phyloP scores from a whole-genome alignment of 768 basidiomycete genomes.

The Tephrocybe sp. region DNA sequence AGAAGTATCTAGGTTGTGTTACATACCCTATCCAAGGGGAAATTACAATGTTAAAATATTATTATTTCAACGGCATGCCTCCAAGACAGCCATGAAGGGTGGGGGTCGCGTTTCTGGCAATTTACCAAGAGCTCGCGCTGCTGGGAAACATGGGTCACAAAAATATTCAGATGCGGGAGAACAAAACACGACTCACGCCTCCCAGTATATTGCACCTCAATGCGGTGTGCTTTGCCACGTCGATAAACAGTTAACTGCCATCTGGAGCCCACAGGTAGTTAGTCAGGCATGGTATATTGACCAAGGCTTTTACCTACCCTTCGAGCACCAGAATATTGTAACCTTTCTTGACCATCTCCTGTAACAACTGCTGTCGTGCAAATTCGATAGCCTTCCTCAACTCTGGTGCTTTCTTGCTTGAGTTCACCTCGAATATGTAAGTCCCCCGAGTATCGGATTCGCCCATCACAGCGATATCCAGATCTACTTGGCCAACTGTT shows the following conservation, averaged over 20 bases:
- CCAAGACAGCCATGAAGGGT: conserved; percentile 68
- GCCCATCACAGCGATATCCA: conserved; percentile 56
- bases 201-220: conserved; percentile 69
- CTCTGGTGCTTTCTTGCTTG: conserved; percentile 40
- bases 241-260: conserved; percentile 69
- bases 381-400: conserved; percentile 55
- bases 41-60: neutral
- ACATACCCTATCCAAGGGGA: neutral
- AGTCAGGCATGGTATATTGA: conserved; percentile 2
- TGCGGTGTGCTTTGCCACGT: conserved; percentile 56
- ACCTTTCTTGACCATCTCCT: conserved; percentile 49
- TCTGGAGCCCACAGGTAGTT: conserved; percentile 29
- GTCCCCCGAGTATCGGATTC: conserved; percentile 54
- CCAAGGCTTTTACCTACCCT: conserved; percentile 41
- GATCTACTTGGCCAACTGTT: conserved; percentile 34
- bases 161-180: conserved; percentile 2
- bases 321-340: conserved; percentile 67
- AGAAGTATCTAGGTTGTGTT: neutral
- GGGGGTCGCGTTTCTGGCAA: conserved; percentile 44
- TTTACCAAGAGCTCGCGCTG: conserved; percentile 55
- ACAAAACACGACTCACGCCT: conserved; percentile 40
- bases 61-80: conserved; percentile 30
- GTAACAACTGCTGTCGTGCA: conserved; percentile 61
- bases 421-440: conserved; percentile 61
- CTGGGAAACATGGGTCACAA: conserved; percentile 20